Percentiles rank a stretch among this genome's conserved stretches.
Evolutionary conservation across 2,329 filamentous ascomycete genomes (phyloP).

Genomic region (Berkeleyomyces rouxiae): DNA sequence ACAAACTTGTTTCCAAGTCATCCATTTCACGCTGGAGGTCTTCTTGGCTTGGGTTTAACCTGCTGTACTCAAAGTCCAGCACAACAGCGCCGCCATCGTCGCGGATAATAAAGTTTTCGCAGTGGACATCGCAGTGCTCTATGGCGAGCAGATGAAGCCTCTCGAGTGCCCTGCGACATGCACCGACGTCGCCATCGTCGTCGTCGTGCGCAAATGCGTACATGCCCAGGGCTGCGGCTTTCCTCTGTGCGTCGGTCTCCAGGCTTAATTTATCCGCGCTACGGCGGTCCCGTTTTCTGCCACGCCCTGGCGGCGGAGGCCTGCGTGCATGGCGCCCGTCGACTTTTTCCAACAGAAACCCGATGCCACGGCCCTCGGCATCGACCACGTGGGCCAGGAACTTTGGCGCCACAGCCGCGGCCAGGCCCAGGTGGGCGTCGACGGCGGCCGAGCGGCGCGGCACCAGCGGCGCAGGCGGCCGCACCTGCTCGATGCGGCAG

Average conservation of each 20-base stretch:
- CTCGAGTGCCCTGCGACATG: not conserved
- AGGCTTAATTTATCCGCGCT: too few species aligned
- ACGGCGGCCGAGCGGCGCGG: not conserved
- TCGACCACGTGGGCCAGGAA: conserved; percentile 4
- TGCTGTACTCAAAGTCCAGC: conserved; percentile 6
- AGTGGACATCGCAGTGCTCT: conserved; percentile 1
- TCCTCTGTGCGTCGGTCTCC: too few species aligned
- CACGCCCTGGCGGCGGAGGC: not conserved
- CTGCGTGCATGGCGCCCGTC: not conserved
- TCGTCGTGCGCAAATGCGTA: not conserved
- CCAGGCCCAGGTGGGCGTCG: not conserved
- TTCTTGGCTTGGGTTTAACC: not conserved
- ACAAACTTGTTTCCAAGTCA: not conserved
- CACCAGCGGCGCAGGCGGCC: not conserved
- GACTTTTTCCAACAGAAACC: not conserved
- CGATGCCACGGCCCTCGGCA: not conserved
- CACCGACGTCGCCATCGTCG: not conserved
- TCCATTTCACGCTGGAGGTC: conserved; percentile 2
- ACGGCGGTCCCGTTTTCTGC: too few species aligned
- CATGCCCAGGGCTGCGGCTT: not conserved
- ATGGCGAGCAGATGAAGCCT: conserved; percentile 3
- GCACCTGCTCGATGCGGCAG: not conserved
- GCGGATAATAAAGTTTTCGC: conserved; percentile 3
- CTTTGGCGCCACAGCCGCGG: not conserved
- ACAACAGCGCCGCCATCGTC: not conserved